Evolutionary conservation across 768 basidiomycete species (phyloP).

Genomic region (Boletus rex-veris): DNA sequence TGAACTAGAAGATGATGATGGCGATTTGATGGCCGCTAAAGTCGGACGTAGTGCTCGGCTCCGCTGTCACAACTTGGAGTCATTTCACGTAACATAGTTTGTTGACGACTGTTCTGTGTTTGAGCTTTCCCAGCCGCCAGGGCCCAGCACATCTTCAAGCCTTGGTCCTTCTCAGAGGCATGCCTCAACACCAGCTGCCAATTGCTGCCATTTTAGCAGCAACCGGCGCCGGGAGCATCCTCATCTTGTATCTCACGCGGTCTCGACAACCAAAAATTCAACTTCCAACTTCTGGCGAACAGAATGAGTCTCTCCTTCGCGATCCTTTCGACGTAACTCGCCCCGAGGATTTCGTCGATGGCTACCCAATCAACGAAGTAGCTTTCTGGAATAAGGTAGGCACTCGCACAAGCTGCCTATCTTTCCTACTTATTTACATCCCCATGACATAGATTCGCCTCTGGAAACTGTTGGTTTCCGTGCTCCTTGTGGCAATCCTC

Average conservation of each 20-base stretch:
- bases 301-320: constrained; percentile 20
- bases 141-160: neutral
- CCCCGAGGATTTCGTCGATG: constrained; percentile 67
- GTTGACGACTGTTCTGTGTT: neutral
- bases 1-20: neutral
- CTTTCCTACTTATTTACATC: neutral
- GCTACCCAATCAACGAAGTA: constrained; percentile 58
- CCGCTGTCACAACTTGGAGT: constrained; percentile 9
- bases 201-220: constrained; percentile 47
- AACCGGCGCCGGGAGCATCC: constrained; percentile 43
- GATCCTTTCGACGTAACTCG: constrained; percentile 73
- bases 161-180: constrained; percentile 24
- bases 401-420: neutral
- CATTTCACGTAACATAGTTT: constrained; percentile 1
- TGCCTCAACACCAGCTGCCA: constrained; percentile 60
- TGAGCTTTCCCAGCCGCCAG: neutral
- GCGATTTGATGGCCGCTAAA: neutral
- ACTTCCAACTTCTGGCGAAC: constrained; percentile 37
- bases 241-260: constrained; percentile 39
- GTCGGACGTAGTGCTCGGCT: neutral
- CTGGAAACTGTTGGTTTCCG: constrained; percentile 51
- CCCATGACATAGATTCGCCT: constrained; percentile 47
- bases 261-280: constrained; percentile 49
- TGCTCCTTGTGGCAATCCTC: constrained; percentile 45
- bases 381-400: constrained; percentile 58